These are phyloP conservation scores for Pogostemon cablin DNA, from an alignment of 257 asterid species.

Conservation along the genomic window DNA sequence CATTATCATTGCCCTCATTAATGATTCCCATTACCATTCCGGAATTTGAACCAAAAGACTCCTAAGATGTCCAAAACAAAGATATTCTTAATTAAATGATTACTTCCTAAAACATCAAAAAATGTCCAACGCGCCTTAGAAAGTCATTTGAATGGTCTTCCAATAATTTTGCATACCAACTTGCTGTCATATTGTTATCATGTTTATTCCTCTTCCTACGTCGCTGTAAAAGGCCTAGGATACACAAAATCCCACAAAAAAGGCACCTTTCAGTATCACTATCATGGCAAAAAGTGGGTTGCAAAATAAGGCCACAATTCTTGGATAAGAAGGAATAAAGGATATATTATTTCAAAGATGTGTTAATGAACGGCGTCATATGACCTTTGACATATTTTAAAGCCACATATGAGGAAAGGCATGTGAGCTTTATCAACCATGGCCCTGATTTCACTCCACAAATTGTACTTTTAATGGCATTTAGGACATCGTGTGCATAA, in stretches of 20 bases:
- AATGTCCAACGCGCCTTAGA: slow-evolving; percentile 16
- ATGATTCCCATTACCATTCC: too few relatives aligned
- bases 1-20: too few relatives aligned
- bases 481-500: not conserved
- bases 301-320: not conserved
- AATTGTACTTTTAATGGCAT: not conserved
- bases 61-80: not conserved
- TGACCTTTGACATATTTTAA: slow-evolving; percentile 2
- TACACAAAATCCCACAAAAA: not conserved
- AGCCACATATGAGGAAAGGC: slow-evolving; percentile 17
- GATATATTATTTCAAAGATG: not conserved
- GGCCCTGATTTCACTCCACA: slow-evolving; percentile 24
- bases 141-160: not conserved
- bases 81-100: slow-evolving; percentile 16
- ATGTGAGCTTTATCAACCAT: slow-evolving; percentile 14
- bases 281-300: slow-evolving; percentile 24
- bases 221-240: slow-evolving; percentile 7
- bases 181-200: slow-evolving; percentile 6
- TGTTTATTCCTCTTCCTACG: not conserved
- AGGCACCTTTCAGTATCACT: not conserved
- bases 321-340: slow-evolving; percentile 24
- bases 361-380: not conserved
- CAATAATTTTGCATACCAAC: slow-evolving; percentile 15
- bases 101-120: not conserved
- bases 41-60: not conserved